phyloP scores from a whole-genome alignment of 2,329 filamentous ascomycete genomes.

The Aspergillus fijiensis region DNA sequence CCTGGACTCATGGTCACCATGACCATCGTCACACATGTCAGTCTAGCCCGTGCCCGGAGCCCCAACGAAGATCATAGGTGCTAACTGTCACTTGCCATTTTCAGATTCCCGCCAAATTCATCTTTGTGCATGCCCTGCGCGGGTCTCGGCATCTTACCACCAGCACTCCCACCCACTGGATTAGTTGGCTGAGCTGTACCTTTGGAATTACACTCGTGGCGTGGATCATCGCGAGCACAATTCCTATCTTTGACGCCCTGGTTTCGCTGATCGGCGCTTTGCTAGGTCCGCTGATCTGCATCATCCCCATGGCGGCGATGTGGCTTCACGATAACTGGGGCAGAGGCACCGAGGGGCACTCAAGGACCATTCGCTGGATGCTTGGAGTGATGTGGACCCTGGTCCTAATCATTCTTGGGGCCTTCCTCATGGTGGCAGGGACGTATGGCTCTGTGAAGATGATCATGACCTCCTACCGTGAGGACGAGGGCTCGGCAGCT shows the following conservation, averaged over 20 bases:
- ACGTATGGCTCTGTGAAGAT: slow-evolving; percentile 47
- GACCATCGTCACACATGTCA: slow-evolving; percentile 19
- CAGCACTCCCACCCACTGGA: slow-evolving; percentile 20
- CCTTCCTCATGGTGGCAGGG: slow-evolving; percentile 47
- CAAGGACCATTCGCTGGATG: slow-evolving; percentile 19
- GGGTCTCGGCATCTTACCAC: slow-evolving; percentile 16
- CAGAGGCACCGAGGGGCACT: slow-evolving; percentile 9
- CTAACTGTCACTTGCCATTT: slow-evolving; percentile 7
- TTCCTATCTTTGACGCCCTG: slow-evolving; percentile 22
- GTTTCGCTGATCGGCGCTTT: slow-evolving; percentile 22
- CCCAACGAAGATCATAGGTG: too few species aligned
- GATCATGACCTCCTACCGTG: slow-evolving; percentile 41
- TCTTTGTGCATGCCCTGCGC: slow-evolving; percentile 17
- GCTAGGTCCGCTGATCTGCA: slow-evolving; percentile 19
- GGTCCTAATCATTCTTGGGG: slow-evolving; percentile 40
- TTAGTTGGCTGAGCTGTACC: slow-evolving; percentile 21
- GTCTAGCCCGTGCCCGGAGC: background rate
- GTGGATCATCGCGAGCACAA: slow-evolving; percentile 23
- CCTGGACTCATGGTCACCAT: slow-evolving; percentile 27
- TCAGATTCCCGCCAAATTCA: slow-evolving; percentile 19
- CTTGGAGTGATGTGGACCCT: slow-evolving; percentile 22
- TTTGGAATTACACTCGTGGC: slow-evolving; percentile 17
- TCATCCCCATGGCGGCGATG: slow-evolving; percentile 22
- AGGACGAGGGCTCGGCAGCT: slow-evolving; percentile 36
- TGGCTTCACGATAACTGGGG: slow-evolving; percentile 38